Conservation (phyloP, 495 filamentous ascomycete genomes). For the Letharia columbiana region DNA sequence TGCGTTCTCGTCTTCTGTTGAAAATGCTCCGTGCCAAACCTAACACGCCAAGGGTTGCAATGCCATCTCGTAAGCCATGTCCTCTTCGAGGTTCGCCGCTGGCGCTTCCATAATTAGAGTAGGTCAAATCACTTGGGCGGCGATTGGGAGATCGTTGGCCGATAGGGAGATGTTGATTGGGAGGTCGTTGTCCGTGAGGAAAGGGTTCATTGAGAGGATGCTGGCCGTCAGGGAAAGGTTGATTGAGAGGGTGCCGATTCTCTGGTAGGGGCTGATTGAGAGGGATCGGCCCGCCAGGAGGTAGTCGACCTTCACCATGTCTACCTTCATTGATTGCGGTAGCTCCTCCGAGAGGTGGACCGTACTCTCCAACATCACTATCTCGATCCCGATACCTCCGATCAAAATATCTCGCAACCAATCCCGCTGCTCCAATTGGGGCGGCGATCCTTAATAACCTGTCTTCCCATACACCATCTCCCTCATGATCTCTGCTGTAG, state of each 20-base stretch:
- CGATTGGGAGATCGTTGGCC: slow-evolving; percentile 12
- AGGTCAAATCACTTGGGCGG: slow-evolving; percentile 22
- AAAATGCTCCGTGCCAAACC: slow-evolving; percentile 58
- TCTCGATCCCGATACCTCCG: slow-evolving; percentile 49
- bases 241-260: slow-evolving; percentile 8
- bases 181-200: slow-evolving; percentile 35
- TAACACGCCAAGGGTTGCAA: slow-evolving; percentile 59
- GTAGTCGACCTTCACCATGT: slow-evolving; percentile 11
- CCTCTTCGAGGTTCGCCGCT: slow-evolving; percentile 35
- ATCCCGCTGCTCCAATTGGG: slow-evolving; percentile 53
- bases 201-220: slow-evolving; percentile 20
- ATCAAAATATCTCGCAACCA: slow-evolving; percentile 57
- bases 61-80: slow-evolving; percentile 50
- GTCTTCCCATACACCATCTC: slow-evolving; percentile 61
- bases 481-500: slow-evolving; percentile 45
- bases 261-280: slow-evolving; percentile 30
- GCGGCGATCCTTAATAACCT: slow-evolving; percentile 60
- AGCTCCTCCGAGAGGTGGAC: slow-evolving; percentile 32
- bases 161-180: slow-evolving; percentile 31
- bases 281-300: slow-evolving; percentile 34
- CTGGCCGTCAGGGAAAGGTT: slow-evolving; percentile 6
- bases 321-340: slow-evolving; percentile 13
- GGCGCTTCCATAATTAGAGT: slow-evolving; percentile 38
- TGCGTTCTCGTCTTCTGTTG: slow-evolving; percentile 50
- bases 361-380: slow-evolving; percentile 44